phyloP scores from a whole-genome alignment of 257 asterid genomes.

The Coffea eugenioides region DNA sequence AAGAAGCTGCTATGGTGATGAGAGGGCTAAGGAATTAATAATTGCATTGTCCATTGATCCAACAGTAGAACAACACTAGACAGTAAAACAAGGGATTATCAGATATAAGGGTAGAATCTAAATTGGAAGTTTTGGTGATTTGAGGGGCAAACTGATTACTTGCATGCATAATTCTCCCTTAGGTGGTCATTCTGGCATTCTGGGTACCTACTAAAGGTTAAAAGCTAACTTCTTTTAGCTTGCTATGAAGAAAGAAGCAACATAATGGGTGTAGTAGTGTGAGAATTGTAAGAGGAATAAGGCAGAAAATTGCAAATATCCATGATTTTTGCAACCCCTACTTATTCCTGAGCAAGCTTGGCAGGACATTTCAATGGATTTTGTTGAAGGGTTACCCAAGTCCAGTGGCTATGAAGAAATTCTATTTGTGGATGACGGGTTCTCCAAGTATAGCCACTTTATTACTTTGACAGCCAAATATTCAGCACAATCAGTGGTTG shows the following conservation, averaged over 20 bases:
- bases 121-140: rapidly evolving
- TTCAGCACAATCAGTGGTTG: too few relatives aligned
- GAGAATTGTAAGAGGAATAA: not conserved
- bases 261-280: not conserved
- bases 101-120: not conserved
- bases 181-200: not conserved
- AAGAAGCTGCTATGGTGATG: too few relatives aligned
- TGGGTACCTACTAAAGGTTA: not conserved
- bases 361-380: not conserved
- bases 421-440: too few relatives aligned
- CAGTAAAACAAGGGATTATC: not conserved
- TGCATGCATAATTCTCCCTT: not conserved
- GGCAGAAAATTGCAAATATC: too few relatives aligned
- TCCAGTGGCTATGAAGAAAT: too few relatives aligned
- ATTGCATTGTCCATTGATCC: too few relatives aligned
- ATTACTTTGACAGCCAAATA: too few relatives aligned
- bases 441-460: too few relatives aligned
- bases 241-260: not conserved
- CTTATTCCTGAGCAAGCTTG: not conserved
- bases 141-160: rapidly evolving
- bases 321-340: not conserved
- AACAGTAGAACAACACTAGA: rapidly evolving
- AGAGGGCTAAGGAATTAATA: too few relatives aligned
- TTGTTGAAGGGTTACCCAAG: not conserved
- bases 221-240: not conserved